Conservation (phyloP, 768 basidiomycete species). For the Mycena indigotica region DNA sequence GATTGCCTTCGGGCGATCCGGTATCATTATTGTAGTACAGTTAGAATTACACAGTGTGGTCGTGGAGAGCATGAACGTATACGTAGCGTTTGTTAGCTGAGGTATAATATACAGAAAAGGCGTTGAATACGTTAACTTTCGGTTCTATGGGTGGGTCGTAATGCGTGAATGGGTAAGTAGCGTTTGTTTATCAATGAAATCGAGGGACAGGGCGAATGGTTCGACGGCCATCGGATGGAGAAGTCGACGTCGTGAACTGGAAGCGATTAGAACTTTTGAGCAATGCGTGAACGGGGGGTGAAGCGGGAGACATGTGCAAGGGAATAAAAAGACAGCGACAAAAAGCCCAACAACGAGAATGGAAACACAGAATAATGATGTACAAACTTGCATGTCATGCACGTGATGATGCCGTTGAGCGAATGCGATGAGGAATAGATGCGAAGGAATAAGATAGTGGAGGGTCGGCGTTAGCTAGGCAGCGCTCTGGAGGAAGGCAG, state of each 20-base stretch:
- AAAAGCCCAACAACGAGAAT: background rate
- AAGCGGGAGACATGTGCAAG: background rate
- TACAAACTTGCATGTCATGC: background rate
- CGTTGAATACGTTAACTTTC: too few relatives aligned
- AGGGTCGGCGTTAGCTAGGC: background rate
- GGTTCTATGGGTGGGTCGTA: too few relatives aligned
- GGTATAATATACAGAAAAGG: background rate
- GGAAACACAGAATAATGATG: background rate
- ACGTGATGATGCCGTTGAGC: background rate
- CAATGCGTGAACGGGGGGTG: too few relatives aligned
- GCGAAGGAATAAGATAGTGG: background rate
- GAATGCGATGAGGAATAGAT: background rate
- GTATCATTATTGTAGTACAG: background rate
- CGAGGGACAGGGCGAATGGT: too few relatives aligned
- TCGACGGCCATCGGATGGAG: too few relatives aligned
- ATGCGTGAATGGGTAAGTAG: too few relatives aligned
- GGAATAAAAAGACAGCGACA: background rate
- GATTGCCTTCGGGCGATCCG: background rate
- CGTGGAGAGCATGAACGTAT: background rate
- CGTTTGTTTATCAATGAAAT: too few relatives aligned
- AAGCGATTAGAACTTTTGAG: too few relatives aligned
- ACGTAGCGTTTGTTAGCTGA: background rate
- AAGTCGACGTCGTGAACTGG: too few relatives aligned
- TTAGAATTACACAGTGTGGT: background rate
- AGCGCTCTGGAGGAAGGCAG: constrained; percentile 29